Evolutionary conservation across 805 yeast species (phyloP).

Genomic region (Starmera dryadoides): DNA sequence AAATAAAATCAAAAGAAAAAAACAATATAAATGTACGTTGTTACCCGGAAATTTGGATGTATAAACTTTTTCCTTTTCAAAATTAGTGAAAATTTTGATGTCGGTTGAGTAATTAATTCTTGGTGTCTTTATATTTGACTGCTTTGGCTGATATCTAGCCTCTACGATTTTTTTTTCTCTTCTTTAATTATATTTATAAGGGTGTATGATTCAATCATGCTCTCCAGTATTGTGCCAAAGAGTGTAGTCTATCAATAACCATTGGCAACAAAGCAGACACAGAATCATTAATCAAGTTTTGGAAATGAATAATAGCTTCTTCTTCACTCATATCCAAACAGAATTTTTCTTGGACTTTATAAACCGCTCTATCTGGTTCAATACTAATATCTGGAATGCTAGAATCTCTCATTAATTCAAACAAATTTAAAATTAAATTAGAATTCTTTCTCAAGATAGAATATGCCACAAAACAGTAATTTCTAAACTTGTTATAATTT

Average conservation of each 20-base stretch:
- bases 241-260: slow-evolving; percentile 90
- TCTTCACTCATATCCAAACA: slow-evolving; percentile 91
- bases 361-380: slow-evolving; percentile 81
- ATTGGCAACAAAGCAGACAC: slow-evolving; percentile 91
- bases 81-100: too few relatives aligned
- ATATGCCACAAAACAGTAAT: slow-evolving; percentile 91
- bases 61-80: too few relatives aligned
- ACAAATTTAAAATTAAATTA: slow-evolving; percentile 80
- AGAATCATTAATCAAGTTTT: slow-evolving; percentile 86
- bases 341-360: slow-evolving; percentile 90
- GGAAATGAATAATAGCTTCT: slow-evolving; percentile 93
- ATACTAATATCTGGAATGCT: slow-evolving; percentile 83
- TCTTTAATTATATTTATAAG: too few relatives aligned
- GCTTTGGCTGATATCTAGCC: too few relatives aligned
- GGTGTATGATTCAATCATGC: slow-evolving; percentile 34
- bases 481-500: slow-evolving; percentile 79
- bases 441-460: slow-evolving; percentile 86
- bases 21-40: not conserved
- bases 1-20: not conserved
- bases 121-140: too few relatives aligned
- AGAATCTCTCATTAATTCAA: slow-evolving; percentile 90
- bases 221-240: slow-evolving; percentile 97
- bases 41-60: not conserved
- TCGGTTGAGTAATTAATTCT: too few relatives aligned
- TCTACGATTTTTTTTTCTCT: too few relatives aligned